A percentile compares a stretch with the other conserved stretches of the same genome.
phyloP scores from a whole-genome alignment of 257 asterid species.

The Ballota nigra region DNA sequence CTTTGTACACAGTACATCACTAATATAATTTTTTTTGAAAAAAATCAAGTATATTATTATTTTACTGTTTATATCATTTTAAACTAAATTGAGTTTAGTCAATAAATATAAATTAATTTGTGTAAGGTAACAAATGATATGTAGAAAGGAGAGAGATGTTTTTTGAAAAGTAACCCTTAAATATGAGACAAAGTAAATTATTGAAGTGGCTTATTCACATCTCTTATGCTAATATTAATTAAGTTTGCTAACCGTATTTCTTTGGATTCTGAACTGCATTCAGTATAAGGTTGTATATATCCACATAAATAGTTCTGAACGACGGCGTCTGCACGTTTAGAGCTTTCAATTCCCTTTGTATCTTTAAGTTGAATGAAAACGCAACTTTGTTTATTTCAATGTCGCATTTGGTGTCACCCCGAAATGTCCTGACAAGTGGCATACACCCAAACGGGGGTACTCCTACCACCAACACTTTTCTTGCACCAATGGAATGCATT shows the following conservation, averaged over 20 bases:
- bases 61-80: no score
- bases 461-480: conserved; percentile 44
- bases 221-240: no score
- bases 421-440: conserved; percentile 37
- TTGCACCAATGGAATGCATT: conserved; percentile 44
- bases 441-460: conserved; percentile 50
- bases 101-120: no score
- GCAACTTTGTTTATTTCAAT: conserved; percentile 40
- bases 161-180: no score
- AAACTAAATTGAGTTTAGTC: no score
- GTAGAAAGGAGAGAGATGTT: no score
- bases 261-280: conserved; percentile 36
- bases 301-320: conserved; percentile 29
- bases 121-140: no score
- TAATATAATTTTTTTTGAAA: no score
- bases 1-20: no score
- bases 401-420: conserved; percentile 35
- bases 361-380: conserved; percentile 33
- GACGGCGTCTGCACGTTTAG: conserved; percentile 14
- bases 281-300: conserved; percentile 30
- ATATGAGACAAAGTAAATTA: no score
- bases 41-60: no score
- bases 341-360: conserved; percentile 23
- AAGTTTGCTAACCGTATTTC: conserved; percentile 34
- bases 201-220: no score